phyloP scores from a whole-genome alignment of 257 asterid species.

The Craterostigma plantagineum region DNA sequence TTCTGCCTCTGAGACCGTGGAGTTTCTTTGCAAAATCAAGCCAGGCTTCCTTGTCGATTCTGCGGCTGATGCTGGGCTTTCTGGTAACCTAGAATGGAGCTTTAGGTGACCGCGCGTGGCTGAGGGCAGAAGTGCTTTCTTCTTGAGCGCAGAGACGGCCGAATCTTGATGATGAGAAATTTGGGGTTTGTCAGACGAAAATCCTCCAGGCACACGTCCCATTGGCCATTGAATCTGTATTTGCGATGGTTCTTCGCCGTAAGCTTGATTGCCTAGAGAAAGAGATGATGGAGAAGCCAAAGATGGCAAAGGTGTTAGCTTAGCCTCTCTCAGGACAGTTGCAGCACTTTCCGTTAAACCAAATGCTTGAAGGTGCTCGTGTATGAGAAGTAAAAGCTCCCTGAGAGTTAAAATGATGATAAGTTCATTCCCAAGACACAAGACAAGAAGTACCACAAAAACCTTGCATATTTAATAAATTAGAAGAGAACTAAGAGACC shows the following conservation, averaged over 20 bases:
- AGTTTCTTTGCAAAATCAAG: slow-evolving; percentile 18
- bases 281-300: slow-evolving; percentile 79
- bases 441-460: background rate
- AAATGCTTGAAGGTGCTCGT: slow-evolving; percentile 91
- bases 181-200: slow-evolving; percentile 49
- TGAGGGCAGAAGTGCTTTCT: slow-evolving; percentile 28
- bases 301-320: slow-evolving; percentile 77
- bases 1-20: slow-evolving; percentile 19
- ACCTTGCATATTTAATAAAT: background rate
- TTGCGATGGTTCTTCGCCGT: slow-evolving; percentile 50
- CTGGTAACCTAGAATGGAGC: slow-evolving; percentile 22
- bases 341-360: slow-evolving; percentile 64
- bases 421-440: background rate
- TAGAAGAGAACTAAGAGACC: too few relatives aligned
- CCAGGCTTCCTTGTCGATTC: slow-evolving; percentile 24
- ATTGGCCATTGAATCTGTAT: slow-evolving; percentile 82
- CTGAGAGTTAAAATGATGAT: slow-evolving; percentile 17
- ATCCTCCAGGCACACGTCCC: slow-evolving; percentile 57
- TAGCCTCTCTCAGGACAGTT: slow-evolving; percentile 78
- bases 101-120: slow-evolving; percentile 22
- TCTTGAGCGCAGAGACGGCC: slow-evolving; percentile 31
- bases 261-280: slow-evolving; percentile 31
- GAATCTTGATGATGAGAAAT: slow-evolving; percentile 22
- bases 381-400: slow-evolving; percentile 82
- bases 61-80: slow-evolving; percentile 14